Evolutionary conservation across 2,329 filamentous ascomycete genomes (phyloP).

Genomic region (Dothideomycetidae sp.): DNA sequence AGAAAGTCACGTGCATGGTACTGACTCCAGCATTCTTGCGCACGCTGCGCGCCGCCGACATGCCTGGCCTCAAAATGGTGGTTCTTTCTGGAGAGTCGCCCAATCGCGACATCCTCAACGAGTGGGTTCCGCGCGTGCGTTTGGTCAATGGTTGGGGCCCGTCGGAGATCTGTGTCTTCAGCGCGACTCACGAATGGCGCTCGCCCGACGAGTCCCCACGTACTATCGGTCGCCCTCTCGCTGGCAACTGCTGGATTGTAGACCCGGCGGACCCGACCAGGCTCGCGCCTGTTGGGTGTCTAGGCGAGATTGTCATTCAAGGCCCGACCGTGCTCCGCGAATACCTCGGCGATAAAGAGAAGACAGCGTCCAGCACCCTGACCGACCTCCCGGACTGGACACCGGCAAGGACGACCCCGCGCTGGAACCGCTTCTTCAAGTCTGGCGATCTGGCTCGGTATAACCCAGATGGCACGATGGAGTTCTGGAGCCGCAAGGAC

Average conservation of each 20-base stretch:
- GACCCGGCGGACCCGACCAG: slow-evolving; percentile 16
- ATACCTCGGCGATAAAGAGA: slow-evolving; percentile 23
- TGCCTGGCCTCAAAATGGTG: slow-evolving; percentile 17
- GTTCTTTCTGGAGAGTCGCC: slow-evolving; percentile 16
- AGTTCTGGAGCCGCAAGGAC: slow-evolving; percentile 64
- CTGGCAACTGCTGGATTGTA: slow-evolving; percentile 18
- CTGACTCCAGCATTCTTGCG: slow-evolving; percentile 30
- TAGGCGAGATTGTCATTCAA: slow-evolving; percentile 32
- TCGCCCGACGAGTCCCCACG: not conserved
- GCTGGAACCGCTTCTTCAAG: slow-evolving; percentile 58
- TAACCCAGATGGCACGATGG: slow-evolving; percentile 50
- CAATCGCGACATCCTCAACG: not conserved
- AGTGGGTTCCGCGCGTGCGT: not conserved
- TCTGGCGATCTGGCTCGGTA: slow-evolving; percentile 77
- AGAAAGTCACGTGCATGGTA: slow-evolving; percentile 29
- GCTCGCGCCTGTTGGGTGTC: slow-evolving; percentile 27
- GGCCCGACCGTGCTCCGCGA: slow-evolving; percentile 29
- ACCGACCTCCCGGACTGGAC: slow-evolving; percentile 17
- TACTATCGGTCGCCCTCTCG: slow-evolving; percentile 12
- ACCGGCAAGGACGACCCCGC: not conserved
- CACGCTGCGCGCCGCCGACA: slow-evolving; percentile 13
- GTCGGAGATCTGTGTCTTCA: slow-evolving; percentile 2
- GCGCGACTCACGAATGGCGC: not conserved
- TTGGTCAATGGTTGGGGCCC: slow-evolving; percentile 6
- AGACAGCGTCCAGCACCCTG: slow-evolving; percentile 19